Evolutionary conservation across 805 yeast species (phyloP), one percentile per base, ranked within the genome.

Genomic region (Metschnikowia continentalis): DNA sequence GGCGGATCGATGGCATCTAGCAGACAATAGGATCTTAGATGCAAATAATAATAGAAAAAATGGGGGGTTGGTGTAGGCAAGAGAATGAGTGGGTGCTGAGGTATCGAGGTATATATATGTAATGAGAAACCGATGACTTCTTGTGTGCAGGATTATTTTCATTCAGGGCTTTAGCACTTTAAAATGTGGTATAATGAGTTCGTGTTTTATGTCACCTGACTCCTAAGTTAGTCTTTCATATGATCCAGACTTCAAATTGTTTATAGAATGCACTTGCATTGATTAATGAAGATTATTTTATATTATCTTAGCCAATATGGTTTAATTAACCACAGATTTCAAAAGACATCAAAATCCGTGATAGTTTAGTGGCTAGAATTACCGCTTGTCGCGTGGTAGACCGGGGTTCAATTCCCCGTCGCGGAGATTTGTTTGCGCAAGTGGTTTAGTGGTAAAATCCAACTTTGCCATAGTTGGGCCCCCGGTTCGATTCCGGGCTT

Each of bases 1-100:
- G 77, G 47, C 90, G 71, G 6, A 61, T 35, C 3, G 52, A 37
- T 10, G 50, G 51, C 55, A 53, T 54, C 2, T n/a, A 22, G 17
- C 13, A 14, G 33, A 11, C 32, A 32, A 8, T 4, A 5, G 15
- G 5, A 2, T 26, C 5, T 15, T 26, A 11, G 17, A 26, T 26
- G 4, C 11, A 26, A 26, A 26, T 26, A 8, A 26, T 5, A 13
- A 14, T 3, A 13, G 11, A 37, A 19, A n/a, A 19, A 26, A 10
- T 26, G 36, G 13, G 6, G 20, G 1, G 41, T 20, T 20, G 30
- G 32, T 32, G 36, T 17, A 20, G 13, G 10, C 6, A 14, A 20
- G 44, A 14, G 30, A 32, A 32, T 26, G 49, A 6, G 15, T 17
- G 15, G 15, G 35, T 37, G 19, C 38, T 15, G 8, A 22, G 23